Evolutionary conservation across 129 eudicot genomes (phyloP), one percentile per base, ranked within the genome.

Genomic region (Calendula officinalis): DNA sequence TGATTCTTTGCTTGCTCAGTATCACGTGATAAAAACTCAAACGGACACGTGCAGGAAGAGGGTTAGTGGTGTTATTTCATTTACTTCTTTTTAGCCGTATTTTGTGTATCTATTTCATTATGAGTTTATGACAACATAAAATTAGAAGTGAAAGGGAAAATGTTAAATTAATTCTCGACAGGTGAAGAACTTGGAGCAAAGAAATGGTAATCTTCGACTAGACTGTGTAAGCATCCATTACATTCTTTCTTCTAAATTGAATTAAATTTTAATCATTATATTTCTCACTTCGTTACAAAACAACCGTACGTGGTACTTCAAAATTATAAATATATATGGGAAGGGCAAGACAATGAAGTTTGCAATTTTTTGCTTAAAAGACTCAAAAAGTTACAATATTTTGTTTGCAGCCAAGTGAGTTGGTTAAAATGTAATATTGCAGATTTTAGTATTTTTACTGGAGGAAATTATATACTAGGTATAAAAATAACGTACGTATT

Each of bases 31-130:
- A 81, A 80, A 86, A 69, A 80, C 80, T 56, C 82, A 71, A 41
- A 77, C 89, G 5, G 80, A 73, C 65, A 86, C 95, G 7, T 77
- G 69, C 84, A 77, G 69, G 68, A 86, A 86, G 82, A 82, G 82
- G 95, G 95, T 74, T 35, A 73, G 83, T 56, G 40, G 36, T 14
- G 15, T 15, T 69, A 8, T 67, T 39, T 8, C 6, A 8, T 22
- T 56, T 40, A 6, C 1, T 55, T 4, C 39, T 33, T 60, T 59
- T 39, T 41, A 6, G 32, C 10, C 10, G n/a, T 5, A 17, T 11
- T 61, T 48, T 13, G n/a, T 10, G 8, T 7, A 37, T 39, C 7
- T 7, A 32, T 37, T 32, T 14, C 49, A 48, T 15, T n/a, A n/a
- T n/a, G n/a, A n/a, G n/a, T n/a, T 49, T 4, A n/a, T n/a, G 4